These are phyloP conservation scores for Mycena sanguinolenta DNA, from an alignment of 768 basidiomycete species.

Conservation along the genomic window DNA sequence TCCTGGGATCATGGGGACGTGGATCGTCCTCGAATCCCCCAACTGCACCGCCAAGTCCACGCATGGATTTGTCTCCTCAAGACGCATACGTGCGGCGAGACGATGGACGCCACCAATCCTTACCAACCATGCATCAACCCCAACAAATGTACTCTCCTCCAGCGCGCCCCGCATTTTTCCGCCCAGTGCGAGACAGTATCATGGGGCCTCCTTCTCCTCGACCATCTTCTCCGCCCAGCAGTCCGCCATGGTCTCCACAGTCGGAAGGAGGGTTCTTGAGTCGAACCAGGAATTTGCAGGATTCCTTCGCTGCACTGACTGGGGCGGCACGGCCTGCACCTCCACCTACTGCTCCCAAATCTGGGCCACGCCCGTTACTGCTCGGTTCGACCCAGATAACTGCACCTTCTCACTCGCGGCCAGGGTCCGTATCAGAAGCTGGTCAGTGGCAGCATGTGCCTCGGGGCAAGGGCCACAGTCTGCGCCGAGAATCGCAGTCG, in stretches of 20 bases:
- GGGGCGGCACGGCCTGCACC: constrained; percentile 43
- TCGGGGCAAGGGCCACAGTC: constrained; percentile 51
- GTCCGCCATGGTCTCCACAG: constrained; percentile 46
- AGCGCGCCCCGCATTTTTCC: constrained; percentile 69
- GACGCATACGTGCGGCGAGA: constrained; percentile 19
- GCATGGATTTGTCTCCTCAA: constrained; percentile 11
- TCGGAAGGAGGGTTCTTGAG: constrained; percentile 51
- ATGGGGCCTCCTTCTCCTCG: constrained; percentile 48
- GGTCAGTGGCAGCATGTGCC: constrained; percentile 65
- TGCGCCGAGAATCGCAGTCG: constrained; percentile 71
- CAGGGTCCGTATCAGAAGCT: constrained; percentile 49
- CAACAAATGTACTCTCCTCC: constrained; percentile 63
- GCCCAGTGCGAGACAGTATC: constrained; percentile 68
- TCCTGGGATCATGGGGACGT: constrained; percentile 58
- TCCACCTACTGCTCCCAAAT: constrained; percentile 56
- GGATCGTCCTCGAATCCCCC: constrained; percentile 27
- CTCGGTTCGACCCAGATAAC: constrained; percentile 65
- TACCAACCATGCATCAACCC: constrained; percentile 53
- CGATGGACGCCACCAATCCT: constrained; percentile 52
- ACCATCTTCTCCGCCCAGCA: constrained; percentile 46
- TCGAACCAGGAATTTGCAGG: constrained; percentile 55
- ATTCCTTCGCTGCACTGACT: constrained; percentile 60
- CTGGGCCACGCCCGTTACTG: constrained; percentile 75
- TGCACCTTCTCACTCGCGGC: constrained; percentile 37
- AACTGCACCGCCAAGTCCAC: constrained; percentile 26